phyloP scores from a whole-genome alignment of 176 grass and related monocot genomes.

The Musa beccarii region DNA sequence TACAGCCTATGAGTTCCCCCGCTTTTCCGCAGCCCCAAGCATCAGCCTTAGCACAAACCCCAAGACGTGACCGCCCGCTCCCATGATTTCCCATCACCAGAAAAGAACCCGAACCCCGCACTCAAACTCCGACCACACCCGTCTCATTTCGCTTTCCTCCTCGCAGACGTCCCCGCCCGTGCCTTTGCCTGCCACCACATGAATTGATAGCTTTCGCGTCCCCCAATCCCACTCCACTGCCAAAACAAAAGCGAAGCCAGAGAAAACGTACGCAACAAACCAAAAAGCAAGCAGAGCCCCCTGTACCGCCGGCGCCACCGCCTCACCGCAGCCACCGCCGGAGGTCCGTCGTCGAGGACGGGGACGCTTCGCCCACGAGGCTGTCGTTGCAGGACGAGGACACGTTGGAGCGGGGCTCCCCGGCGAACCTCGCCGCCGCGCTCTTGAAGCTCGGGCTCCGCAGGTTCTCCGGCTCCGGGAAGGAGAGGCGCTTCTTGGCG shows the following conservation, averaged over 20 bases:
- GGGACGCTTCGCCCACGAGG: conserved; percentile 46
- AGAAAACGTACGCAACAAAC: neutral
- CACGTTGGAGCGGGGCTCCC: conserved; percentile 61
- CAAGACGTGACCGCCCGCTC: neutral
- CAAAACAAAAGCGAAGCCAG: neutral
- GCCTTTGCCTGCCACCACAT: neutral
- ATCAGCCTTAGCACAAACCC: neutral
- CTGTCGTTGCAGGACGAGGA: conserved; percentile 77
- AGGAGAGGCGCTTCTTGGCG: conserved; percentile 78
- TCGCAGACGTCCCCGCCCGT: neutral
- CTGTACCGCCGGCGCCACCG: too few relatives aligned
- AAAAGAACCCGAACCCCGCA: neutral
- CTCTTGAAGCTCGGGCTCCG: conserved; percentile 93
- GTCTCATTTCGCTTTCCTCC: neutral
- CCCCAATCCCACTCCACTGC: neutral
- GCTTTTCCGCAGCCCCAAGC: neutral
- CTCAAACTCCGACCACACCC: neutral
- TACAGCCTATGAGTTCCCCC: too few relatives aligned
- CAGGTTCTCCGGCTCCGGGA: conserved; percentile 50
- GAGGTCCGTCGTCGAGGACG: conserved; percentile 72
- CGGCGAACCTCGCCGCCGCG: conserved; percentile 49
- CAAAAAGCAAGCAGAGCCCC: neutral
- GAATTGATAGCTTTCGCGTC: neutral
- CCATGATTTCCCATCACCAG: neutral
- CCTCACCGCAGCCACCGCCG: conserved; percentile 57